Percentiles rank a stretch among this genome's conserved stretches.
phyloP scores from a whole-genome alignment of 2,329 filamentous ascomycete genomes.

The Elsinoe batatas region DNA sequence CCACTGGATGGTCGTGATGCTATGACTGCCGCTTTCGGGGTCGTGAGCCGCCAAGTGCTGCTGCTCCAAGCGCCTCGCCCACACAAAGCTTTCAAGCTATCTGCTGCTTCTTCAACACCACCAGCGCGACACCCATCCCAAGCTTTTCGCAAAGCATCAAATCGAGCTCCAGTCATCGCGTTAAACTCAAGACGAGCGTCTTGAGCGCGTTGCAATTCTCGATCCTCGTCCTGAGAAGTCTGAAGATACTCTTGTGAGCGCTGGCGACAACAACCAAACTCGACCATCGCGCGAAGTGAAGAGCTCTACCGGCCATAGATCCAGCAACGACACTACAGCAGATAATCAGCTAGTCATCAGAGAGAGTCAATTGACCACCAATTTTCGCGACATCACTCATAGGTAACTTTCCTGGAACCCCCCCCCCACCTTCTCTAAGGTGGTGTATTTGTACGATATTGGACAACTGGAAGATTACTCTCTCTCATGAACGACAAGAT shows the following conservation, averaged over 20 bases:
- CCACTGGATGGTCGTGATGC: not conserved
- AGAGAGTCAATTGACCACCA: not conserved
- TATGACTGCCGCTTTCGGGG: conserved; percentile 1
- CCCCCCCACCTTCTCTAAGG: not conserved
- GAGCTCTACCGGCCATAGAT: too few species aligned
- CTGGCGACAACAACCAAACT: too few species aligned
- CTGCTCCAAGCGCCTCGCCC: not conserved
- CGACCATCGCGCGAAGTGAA: too few species aligned
- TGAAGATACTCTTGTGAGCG: too few species aligned
- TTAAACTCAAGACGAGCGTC: not conserved
- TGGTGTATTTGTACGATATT: conserved; percentile 1
- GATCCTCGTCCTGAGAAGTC: too few species aligned
- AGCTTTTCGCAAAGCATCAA: not conserved
- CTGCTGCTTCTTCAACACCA: not conserved
- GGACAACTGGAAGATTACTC: not conserved
- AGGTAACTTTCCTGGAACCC: not conserved
- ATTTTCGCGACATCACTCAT: not conserved
- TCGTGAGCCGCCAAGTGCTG: not conserved
- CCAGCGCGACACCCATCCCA: not conserved
- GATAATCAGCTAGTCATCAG: not conserved
- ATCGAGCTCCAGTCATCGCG: not conserved
- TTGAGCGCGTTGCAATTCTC: too few species aligned
- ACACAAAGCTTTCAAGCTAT: not conserved
- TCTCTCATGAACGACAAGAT: not conserved
- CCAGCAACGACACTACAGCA: too few species aligned